These are phyloP conservation scores for Talaromyces sp. DNA, from an alignment of 2,329 filamentous ascomycete species.

Conservation along the genomic window DNA sequence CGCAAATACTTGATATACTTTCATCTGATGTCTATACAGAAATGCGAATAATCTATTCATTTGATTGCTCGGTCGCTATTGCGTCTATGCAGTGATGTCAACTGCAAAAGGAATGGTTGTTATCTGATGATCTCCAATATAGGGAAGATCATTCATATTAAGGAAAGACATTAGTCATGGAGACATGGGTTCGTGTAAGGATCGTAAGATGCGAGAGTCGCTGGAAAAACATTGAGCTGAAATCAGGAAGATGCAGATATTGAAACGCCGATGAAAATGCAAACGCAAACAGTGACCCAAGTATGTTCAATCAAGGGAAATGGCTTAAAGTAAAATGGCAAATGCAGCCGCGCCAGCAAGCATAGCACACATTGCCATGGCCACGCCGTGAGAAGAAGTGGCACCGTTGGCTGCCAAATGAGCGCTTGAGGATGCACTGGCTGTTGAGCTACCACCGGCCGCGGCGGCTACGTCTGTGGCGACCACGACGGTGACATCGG, in stretches of 20 bases:
- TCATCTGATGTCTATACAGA: neutral
- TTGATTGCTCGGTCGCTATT: neutral
- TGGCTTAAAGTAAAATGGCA: constrained; percentile 33
- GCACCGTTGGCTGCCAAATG: constrained; percentile 38
- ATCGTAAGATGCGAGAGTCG: constrained; percentile 15
- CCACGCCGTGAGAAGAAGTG: constrained; percentile 26
- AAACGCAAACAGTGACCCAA: neutral
- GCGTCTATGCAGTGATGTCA: neutral
- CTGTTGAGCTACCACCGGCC: neutral
- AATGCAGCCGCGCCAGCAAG: constrained; percentile 39
- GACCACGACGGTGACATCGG: constrained; percentile 42
- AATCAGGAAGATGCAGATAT: neutral
- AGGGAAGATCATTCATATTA: neutral
- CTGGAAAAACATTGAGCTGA: constrained; percentile 6
- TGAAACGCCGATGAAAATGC: constrained; percentile 12
- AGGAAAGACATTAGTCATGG: constrained; percentile 11
- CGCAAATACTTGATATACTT: neutral
- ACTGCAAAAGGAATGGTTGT: neutral
- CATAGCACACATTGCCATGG: constrained; percentile 35
- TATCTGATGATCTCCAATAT: neutral
- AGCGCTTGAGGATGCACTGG: constrained; percentile 22
- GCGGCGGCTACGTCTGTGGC: constrained; percentile 26
- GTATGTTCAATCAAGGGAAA: neutral
- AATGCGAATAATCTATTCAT: neutral
- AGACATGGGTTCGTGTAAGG: constrained; percentile 13